Conservation (phyloP, 805 yeast species). For the Metschnikowia hibisci region DNA sequence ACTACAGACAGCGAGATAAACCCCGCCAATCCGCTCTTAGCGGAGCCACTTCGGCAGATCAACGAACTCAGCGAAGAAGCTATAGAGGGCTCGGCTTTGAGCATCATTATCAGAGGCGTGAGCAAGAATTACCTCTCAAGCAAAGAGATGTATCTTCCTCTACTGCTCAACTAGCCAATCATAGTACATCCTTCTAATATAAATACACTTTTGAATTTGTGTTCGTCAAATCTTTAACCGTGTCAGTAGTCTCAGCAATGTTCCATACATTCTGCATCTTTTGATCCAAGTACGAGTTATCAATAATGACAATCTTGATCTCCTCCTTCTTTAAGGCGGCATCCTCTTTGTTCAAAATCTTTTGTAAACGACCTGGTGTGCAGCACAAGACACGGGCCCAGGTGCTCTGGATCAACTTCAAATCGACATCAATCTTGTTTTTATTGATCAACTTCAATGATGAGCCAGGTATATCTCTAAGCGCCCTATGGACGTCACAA, state of each 20-base stretch:
- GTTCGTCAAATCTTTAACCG: conserved; percentile 39
- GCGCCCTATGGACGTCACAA: conserved; percentile 75
- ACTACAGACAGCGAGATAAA: conserved; percentile 4
- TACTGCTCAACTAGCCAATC: conserved; percentile 13
- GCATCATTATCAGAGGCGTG: conserved; percentile 20
- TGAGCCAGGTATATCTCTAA: conserved; percentile 45
- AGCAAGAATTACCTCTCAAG: conserved; percentile 29
- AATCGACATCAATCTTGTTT: conserved; percentile 65
- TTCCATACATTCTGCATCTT: conserved; percentile 64
- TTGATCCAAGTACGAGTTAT: conserved; percentile 56
- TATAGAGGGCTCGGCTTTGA: conserved; percentile 17
- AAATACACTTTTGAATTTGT: conserved; percentile 50
- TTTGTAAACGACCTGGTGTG: conserved; percentile 58
- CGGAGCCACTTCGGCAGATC: background rate
- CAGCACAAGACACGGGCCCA: conserved; percentile 52
- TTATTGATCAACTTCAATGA: conserved; percentile 72
- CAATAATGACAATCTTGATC: conserved; percentile 54
- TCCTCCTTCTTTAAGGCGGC: conserved; percentile 38
- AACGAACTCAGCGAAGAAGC: conserved; percentile 3
- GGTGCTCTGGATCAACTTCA: conserved; percentile 41
- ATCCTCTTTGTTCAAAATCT: conserved; percentile 44
- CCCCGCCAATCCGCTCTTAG: conserved; percentile 1
- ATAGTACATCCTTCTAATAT: conserved; percentile 29
- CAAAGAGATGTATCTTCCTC: conserved; percentile 21
- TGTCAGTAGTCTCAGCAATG: conserved; percentile 40